Conservation (phyloP, 768 basidiomycete genomes). For the Grammothele lineata region DNA sequence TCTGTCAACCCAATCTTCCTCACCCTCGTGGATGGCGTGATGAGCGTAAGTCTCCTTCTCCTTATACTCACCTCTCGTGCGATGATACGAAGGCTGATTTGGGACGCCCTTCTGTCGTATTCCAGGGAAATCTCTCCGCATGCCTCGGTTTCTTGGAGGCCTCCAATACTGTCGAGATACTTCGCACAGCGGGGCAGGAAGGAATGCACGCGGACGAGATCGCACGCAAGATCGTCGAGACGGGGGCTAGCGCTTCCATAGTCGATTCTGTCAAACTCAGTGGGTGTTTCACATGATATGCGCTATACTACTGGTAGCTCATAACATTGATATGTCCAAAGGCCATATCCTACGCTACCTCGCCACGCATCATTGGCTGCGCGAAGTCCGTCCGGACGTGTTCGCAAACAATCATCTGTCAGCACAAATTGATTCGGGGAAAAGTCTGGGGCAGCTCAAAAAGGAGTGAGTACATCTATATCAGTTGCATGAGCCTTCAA, state of each 20-base stretch:
- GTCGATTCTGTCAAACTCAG: constrained; percentile 44
- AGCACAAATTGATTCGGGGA: constrained; percentile 13
- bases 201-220: constrained; percentile 44
- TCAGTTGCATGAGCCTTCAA: not conserved
- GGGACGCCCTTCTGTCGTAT: too few relatives aligned
- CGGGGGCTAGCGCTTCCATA: constrained; percentile 5
- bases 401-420: constrained; percentile 19
- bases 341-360: constrained; percentile 16
- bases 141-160: constrained; percentile 4
- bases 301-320: too few relatives aligned
- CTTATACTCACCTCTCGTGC: too few relatives aligned
- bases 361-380: constrained; percentile 19
- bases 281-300: constrained; percentile 20
- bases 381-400: constrained; percentile 18
- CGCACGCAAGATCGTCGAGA: constrained; percentile 5
- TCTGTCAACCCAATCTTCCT: too few relatives aligned
- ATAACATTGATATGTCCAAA: not conserved
- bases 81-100: too few relatives aligned
- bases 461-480: not conserved
- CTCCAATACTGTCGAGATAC: constrained; percentile 57
- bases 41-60: too few relatives aligned
- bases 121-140: too few relatives aligned
- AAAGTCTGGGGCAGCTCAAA: constrained; percentile 4
- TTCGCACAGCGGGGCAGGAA: constrained; percentile 56
- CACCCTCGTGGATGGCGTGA: too few relatives aligned